These are phyloP conservation scores for Chrysanthemum seticuspe DNA, from an alignment of 129 eudicot genomes.

Conservation along the genomic window DNA sequence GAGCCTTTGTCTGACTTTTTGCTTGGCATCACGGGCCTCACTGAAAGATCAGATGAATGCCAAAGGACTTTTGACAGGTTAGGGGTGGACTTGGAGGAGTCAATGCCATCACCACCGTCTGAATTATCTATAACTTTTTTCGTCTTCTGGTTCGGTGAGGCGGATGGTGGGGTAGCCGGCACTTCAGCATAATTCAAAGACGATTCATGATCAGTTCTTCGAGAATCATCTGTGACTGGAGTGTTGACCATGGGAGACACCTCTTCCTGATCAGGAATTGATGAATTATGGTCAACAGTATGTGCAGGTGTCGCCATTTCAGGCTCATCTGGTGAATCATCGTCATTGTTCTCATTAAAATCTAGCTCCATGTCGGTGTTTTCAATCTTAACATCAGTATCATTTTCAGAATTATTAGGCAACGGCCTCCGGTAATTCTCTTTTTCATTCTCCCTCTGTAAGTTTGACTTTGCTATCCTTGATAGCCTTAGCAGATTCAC, in stretches of 20 bases:
- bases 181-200: constrained; percentile 50
- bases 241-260: constrained; percentile 42
- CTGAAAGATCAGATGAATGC: constrained; percentile 98
- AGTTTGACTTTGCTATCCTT: constrained; percentile 87
- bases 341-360: constrained; percentile 83
- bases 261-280: constrained; percentile 47
- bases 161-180: constrained; percentile 65
- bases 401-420: constrained; percentile 70
- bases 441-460: constrained; percentile 89
- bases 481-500: constrained; percentile 87
- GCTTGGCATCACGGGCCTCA: constrained; percentile 96
- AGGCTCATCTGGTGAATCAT: constrained; percentile 69
- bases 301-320: constrained; percentile 49
- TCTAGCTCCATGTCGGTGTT: constrained; percentile 98
- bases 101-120: constrained; percentile 8
- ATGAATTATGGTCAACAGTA: constrained; percentile 38
- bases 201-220: constrained; percentile 47
- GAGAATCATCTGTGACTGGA: constrained; percentile 38
- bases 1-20: constrained; percentile 77
- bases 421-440: constrained; percentile 93
- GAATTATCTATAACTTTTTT: constrained; percentile 46
- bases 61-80: constrained; percentile 71
- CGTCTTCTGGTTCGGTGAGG: constrained; percentile 65
- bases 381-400: constrained; percentile 80
- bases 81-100: background rate